Evolutionary conservation across 768 basidiomycete genomes (phyloP).

Genomic region (Leucocoprinus leucothites): DNA sequence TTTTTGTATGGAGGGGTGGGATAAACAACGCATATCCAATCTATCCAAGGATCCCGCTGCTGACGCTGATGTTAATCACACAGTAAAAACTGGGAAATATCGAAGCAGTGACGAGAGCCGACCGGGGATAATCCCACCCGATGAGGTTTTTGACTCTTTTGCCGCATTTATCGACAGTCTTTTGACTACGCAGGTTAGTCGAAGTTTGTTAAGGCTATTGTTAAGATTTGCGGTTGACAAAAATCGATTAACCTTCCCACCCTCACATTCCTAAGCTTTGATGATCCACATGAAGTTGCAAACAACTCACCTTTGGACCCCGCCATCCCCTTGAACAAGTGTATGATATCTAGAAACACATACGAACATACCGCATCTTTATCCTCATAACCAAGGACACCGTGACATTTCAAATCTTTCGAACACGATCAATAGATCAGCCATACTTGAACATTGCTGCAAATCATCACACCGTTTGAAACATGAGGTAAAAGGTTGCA

Average conservation of each 20-base stretch:
- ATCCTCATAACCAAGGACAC: too few relatives aligned
- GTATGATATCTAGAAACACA: too few relatives aligned
- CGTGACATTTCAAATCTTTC: too few relatives aligned
- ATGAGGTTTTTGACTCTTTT: slow-evolving; percentile 53
- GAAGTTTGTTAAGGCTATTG: not conserved
- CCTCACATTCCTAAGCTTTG: not conserved
- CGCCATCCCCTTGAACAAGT: too few relatives aligned
- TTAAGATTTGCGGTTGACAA: not conserved
- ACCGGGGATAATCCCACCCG: slow-evolving; percentile 37
- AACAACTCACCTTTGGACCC: too few relatives aligned
- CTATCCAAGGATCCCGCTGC: not conserved
- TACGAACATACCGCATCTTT: too few relatives aligned
- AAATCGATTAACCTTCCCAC: not conserved
- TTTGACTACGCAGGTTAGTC: slow-evolving; percentile 11
- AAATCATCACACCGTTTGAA: not conserved
- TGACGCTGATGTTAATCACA: not conserved
- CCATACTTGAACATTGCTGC: not conserved
- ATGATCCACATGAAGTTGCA: too few relatives aligned
- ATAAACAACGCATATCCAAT: too few relatives aligned
- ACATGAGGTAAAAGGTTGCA: not conserved
- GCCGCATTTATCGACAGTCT: slow-evolving; percentile 51
- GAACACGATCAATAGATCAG: not conserved
- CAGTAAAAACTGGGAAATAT: slow-evolving; percentile 72
- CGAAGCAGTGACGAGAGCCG: slow-evolving; percentile 53
- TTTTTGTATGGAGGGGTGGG: too few relatives aligned